Evolutionary conservation across 2,329 filamentous ascomycete species (phyloP).

Genomic region (Clarireedia monteithiana): DNA sequence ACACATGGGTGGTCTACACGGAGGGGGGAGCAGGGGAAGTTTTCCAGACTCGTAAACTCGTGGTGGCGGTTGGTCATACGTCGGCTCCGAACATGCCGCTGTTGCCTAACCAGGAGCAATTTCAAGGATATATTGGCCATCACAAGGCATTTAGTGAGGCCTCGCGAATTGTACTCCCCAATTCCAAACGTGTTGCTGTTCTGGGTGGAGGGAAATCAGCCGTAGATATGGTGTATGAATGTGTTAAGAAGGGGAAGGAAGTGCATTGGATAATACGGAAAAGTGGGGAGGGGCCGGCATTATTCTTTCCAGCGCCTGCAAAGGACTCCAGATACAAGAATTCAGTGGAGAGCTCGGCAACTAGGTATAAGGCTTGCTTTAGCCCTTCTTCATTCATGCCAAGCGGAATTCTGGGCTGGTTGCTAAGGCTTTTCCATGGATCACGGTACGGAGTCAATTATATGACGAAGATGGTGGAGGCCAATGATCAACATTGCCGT

Average conservation of each 20-base stretch:
- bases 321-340: constrained; percentile 1
- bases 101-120: constrained; percentile 6
- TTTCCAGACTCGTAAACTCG: constrained; percentile 22
- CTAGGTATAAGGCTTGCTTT: neutral
- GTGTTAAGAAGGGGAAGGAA: neutral
- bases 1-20: constrained; percentile 13
- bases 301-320: neutral
- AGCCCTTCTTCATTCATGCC: constrained; percentile 4
- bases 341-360: constrained; percentile 11
- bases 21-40: neutral
- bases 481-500: neutral
- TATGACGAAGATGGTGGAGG: neutral
- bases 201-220: constrained; percentile 6
- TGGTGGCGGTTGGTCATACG: constrained; percentile 29
- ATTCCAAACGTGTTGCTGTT: neutral
- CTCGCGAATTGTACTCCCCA: neutral
- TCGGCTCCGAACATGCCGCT: constrained; percentile 24
- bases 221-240: constrained; percentile 5
- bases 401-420: neutral
- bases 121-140: constrained; percentile 1
- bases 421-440: neutral
- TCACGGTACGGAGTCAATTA: neutral
- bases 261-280: constrained; percentile 3
- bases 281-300: constrained; percentile 6
- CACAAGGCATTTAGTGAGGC: constrained; percentile 7